Percentiles rank a stretch among this genome's conserved stretches.
phyloP scores from a whole-genome alignment of 2,329 filamentous ascomycete species.

The Scytalidium lignicola region DNA sequence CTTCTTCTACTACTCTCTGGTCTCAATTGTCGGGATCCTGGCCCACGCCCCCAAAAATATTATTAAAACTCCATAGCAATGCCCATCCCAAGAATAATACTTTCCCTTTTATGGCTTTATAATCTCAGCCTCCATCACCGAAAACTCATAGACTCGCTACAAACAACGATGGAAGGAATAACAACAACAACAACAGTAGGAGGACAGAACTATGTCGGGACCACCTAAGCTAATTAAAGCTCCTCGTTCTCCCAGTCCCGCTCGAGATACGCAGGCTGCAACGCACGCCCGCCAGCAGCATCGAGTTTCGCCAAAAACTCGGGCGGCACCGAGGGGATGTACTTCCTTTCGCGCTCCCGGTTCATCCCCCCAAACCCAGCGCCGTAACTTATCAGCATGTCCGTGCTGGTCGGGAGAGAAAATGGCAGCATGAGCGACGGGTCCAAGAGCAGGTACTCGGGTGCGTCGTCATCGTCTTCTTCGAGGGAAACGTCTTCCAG shows the following conservation, averaged over 20 bases:
- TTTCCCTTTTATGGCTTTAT: too few species aligned
- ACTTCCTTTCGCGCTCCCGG: conserved; percentile 85
- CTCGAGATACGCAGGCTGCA: conserved; percentile 52
- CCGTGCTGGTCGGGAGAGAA: conserved; percentile 88
- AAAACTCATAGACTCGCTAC: not conserved
- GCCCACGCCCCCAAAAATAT: too few species aligned
- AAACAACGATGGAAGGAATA: too few species aligned
- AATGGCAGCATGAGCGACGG: conserved; percentile 92
- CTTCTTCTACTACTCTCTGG: too few species aligned
- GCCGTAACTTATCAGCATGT: conserved; percentile 94
- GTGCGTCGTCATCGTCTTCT: conserved; percentile 57
- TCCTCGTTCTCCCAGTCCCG: conserved; percentile 66
- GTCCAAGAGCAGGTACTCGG: conserved; percentile 75
- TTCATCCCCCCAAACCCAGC: conserved; percentile 93
- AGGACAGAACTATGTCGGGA: too few species aligned
- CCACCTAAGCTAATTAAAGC: conserved; percentile 6
- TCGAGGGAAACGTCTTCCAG: conserved; percentile 17
- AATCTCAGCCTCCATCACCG: too few species aligned
- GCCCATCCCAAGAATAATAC: not conserved
- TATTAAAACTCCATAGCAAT: not conserved
- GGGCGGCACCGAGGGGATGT: conserved; percentile 89
- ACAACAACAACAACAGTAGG: too few species aligned
- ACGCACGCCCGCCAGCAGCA: conserved; percentile 38
- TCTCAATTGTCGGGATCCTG: too few species aligned
- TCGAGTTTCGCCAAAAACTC: conserved; percentile 91